Evolutionary conservation across 2,329 filamentous ascomycete genomes (phyloP), one percentile per base, ranked within the genome.

Genomic region (Aspergillus candidus): DNA sequence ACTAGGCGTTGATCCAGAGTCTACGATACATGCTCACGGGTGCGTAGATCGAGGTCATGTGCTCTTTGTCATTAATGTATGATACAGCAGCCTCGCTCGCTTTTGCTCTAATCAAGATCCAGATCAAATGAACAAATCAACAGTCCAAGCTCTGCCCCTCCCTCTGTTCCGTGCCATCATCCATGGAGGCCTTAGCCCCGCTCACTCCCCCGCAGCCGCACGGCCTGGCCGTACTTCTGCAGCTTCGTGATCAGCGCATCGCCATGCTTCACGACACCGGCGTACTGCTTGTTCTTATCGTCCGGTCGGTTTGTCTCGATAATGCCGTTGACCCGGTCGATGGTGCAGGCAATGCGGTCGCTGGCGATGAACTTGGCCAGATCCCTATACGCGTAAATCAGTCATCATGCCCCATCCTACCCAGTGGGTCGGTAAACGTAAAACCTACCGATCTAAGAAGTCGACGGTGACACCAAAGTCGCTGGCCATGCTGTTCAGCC

Each of bases 231-330:
- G 68, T 98, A 98, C 77, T 98, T 98, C 73, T 98, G 93, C 57
- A 98, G 76, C 78, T 98, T 98, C 46, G 93, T 98, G 66, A 98
- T 97, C 51, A 98, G 78, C 70, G 94, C 87, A 69, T 98, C 93
- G 29, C 93, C 93, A 67, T 97, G 93, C 73, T 93, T 93, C 49
- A 98, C 89, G 32, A 97, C 89, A 59, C 98, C 93, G 59, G 90
- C 86, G 71, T 98, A 98, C 73, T 98, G 93, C 79, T 95, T 96
- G 78, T 97, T 97, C 83, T 98, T 98, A 74, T 95, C 90, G 66
- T 97, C 93, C 7, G 91, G 90, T 43, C 93, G 80, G 73, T 96
- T 96, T 35, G 93, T 98, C 78, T 97, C 93, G 60, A 98, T 97
- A 57, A 97, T 86, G 55, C 91, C 93, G 47, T 90, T 88, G 53